Conservation (phyloP, 106 monocot species). For the Acanthochlamys bracteata region DNA sequence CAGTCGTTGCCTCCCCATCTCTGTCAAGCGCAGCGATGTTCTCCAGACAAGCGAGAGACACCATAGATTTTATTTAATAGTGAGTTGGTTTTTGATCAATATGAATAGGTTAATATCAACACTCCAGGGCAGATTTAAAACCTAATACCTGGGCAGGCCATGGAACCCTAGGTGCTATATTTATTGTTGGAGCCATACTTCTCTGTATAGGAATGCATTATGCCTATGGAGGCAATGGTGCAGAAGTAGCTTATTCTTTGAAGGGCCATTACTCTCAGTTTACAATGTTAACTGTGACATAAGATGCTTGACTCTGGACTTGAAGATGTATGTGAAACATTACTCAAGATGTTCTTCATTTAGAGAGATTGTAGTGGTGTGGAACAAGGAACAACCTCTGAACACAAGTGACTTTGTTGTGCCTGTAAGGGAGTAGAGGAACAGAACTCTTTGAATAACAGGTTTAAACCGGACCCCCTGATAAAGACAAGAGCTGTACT, state of each 20-base stretch:
- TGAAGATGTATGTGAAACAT: constrained; percentile 78
- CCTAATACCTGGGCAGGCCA: constrained; percentile 36
- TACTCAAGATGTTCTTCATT: constrained; percentile 87
- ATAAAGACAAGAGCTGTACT: constrained; percentile 77
- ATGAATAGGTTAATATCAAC: constrained; percentile 23
- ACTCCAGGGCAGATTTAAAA: constrained; percentile 45
- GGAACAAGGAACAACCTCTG: constrained; percentile 65
- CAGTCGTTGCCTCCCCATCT: constrained; percentile 37
- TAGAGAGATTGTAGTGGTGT: constrained; percentile 72
- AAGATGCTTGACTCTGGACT: constrained; percentile 61
- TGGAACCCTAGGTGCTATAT: constrained; percentile 14
- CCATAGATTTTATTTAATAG: constrained; percentile 20
- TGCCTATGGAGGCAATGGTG: constrained; percentile 58
- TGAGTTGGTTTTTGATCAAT: constrained; percentile 21
- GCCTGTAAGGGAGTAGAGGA: constrained; percentile 71
- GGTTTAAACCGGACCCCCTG: constrained; percentile 52
- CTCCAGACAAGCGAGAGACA: background rate
- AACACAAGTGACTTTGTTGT: constrained; percentile 27
- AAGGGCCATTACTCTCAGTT: constrained; percentile 81
- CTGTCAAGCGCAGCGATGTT: constrained; percentile 32
- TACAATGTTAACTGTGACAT: constrained; percentile 78
- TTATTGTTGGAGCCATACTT: constrained; percentile 31
- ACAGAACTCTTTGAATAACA: constrained; percentile 69
- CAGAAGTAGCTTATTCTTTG: constrained; percentile 56
- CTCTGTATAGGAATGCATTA: constrained; percentile 55